Percentiles rank a stretch among this genome's conserved stretches.
These are phyloP conservation scores for Candida argentea DNA, from an alignment of 805 yeast genomes.

Conservation along the genomic window DNA sequence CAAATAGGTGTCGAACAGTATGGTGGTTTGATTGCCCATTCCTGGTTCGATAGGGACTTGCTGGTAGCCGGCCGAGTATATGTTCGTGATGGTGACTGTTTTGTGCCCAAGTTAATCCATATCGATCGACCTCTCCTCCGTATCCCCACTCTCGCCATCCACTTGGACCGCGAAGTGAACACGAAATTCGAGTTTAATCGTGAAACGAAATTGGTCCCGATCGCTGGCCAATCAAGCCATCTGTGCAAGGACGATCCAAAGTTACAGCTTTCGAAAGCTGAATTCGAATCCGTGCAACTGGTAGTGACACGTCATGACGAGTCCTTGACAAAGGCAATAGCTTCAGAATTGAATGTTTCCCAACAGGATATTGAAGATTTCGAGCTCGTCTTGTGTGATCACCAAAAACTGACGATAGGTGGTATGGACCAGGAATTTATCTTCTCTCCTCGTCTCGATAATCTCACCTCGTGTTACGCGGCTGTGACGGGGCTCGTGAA, in stretches of 20 bases:
- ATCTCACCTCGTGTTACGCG: constrained; percentile 78
- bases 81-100: constrained; percentile 41
- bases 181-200: constrained; percentile 79
- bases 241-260: constrained; percentile 45
- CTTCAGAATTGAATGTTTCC: constrained; percentile 47
- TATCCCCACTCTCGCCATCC: constrained; percentile 93
- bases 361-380: constrained; percentile 72
- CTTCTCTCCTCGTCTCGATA: constrained; percentile 86
- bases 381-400: constrained; percentile 77
- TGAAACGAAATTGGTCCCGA: constrained; percentile 79
- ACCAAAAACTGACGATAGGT: constrained; percentile 75
- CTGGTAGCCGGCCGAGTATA: constrained; percentile 88
- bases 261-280: constrained; percentile 36
- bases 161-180: constrained; percentile 68
- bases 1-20: constrained; percentile 92
- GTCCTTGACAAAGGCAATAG: constrained; percentile 59
- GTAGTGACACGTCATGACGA: constrained; percentile 69
- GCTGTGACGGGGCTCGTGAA: constrained; percentile 63
- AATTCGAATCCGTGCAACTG: constrained; percentile 54
- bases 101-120: constrained; percentile 61
- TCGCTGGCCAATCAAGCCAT: constrained; percentile 50
- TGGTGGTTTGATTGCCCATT: constrained; percentile 94
- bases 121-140: constrained; percentile 76
- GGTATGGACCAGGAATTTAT: constrained; percentile 87
- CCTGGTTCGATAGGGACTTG: constrained; percentile 95